These are phyloP conservation scores for Postia placenta DNA, from an alignment of 768 basidiomycete genomes.

Conservation along the genomic window DNA sequence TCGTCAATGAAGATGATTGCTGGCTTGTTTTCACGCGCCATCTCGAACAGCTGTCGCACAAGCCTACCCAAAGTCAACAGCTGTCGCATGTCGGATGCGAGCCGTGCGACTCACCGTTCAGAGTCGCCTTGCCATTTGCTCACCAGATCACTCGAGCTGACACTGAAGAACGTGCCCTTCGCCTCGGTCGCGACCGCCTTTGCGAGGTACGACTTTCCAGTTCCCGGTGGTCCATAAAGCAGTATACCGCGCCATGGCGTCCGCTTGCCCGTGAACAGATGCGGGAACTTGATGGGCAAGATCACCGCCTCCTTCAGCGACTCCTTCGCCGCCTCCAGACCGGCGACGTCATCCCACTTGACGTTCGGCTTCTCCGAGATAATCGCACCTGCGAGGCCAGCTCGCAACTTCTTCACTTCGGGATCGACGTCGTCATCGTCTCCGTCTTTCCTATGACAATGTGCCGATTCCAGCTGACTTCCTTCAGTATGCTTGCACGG, in stretches of 20 bases:
- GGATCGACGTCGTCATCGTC: conserved; percentile 80
- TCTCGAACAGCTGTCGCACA: conserved; percentile 92
- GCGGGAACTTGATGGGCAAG: conserved; percentile 98
- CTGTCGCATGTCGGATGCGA: too few species aligned
- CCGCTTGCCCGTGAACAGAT: conserved; percentile 96
- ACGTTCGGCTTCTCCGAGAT: conserved; percentile 92
- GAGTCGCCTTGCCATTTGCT: conserved; percentile 99
- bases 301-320: conserved; percentile 97
- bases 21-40: conserved; percentile 94
- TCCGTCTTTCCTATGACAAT: conserved; percentile 31
- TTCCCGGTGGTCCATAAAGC: conserved; percentile 95
- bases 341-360: conserved; percentile 98
- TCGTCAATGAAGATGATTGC: conserved; percentile 99
- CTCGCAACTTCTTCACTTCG: conserved; percentile 94
- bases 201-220: conserved; percentile 94
- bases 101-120: conserved; percentile 83
- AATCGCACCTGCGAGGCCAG: conserved; percentile 83
- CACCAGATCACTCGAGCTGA: conserved; percentile 91
- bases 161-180: conserved; percentile 97
- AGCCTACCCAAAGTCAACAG: conserved; percentile 47
- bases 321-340: conserved; percentile 91
- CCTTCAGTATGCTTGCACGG: not conserved
- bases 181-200: conserved; percentile 99
- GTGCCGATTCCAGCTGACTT: conserved; percentile 1
- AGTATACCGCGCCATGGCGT: conserved; percentile 97